Percentiles rank a stretch among this genome's conserved stretches.
These are phyloP conservation scores for Aspergillus sp. DNA, from an alignment of 2,329 filamentous ascomycete genomes.

Conservation along the genomic window DNA sequence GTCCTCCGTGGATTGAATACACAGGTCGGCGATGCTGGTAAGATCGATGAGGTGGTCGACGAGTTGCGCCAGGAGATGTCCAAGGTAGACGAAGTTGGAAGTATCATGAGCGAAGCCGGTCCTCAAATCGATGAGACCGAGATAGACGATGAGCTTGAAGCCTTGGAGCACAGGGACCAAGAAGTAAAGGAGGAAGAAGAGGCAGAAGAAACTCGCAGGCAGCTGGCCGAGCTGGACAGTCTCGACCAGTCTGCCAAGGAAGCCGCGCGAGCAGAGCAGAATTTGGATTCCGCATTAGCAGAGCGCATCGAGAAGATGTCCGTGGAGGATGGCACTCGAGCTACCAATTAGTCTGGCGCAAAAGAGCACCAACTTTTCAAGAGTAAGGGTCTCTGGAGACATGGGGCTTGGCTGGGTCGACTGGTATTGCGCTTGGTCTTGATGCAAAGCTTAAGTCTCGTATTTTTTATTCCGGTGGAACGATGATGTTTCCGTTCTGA, in stretches of 20 bases:
- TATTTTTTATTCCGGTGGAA: not conserved
- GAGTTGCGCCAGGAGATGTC: conserved; percentile 70
- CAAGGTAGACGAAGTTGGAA: conserved; percentile 72
- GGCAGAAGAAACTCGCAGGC: conserved; percentile 41
- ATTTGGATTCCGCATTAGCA: conserved; percentile 27
- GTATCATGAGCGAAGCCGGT: conserved; percentile 61
- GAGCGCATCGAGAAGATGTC: conserved; percentile 36
- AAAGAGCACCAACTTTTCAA: not conserved
- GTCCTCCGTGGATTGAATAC: conserved; percentile 67
- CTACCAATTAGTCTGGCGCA: not conserved
- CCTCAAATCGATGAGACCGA: conserved; percentile 65
- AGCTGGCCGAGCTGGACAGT: conserved; percentile 42
- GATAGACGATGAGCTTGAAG: conserved; percentile 79
- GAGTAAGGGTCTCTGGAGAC: not conserved
- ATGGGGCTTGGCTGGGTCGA: not conserved
- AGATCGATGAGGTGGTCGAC: conserved; percentile 68
- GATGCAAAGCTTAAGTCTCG: not conserved
- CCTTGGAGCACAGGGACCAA: conserved; percentile 55
- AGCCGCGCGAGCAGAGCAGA: conserved; percentile 24
- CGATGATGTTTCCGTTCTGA: not conserved
- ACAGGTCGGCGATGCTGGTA: conserved; percentile 66
- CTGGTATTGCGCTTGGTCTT: not conserved
- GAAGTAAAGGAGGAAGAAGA: conserved; percentile 42
- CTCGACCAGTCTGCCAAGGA: conserved; percentile 36
- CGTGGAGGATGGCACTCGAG: conserved; percentile 24